phyloP scores from a whole-genome alignment of 352 stramenopile species.

The Globisporangium spinosum region DNA sequence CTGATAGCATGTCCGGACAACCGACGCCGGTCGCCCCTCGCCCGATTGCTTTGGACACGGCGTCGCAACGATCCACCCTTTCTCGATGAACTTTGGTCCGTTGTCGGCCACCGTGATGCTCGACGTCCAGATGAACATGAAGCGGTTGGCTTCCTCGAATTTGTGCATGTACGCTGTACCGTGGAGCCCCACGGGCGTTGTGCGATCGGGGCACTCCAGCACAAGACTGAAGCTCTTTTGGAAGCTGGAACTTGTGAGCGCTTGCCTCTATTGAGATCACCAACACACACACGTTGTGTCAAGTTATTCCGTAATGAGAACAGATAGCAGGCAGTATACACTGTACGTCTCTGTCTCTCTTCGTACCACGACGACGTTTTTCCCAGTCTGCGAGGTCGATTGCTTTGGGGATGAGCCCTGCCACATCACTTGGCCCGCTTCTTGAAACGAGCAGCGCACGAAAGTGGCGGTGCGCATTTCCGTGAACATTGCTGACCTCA shows the following conservation, averaged over 20 bases:
- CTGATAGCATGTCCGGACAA: background rate
- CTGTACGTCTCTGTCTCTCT: too few species aligned
- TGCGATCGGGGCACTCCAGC: background rate
- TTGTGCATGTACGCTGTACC: slow-evolving; percentile 14
- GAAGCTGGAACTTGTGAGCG: slow-evolving; percentile 2
- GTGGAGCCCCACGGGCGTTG: background rate
- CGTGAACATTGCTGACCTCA: background rate
- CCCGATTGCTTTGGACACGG: background rate
- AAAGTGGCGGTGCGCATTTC: background rate
- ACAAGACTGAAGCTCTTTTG: slow-evolving; percentile 12
- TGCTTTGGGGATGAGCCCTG: slow-evolving; percentile 5
- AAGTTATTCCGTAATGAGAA: too few species aligned
- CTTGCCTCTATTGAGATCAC: background rate
- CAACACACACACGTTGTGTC: background rate
- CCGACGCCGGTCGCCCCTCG: background rate
- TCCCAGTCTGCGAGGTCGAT: too few species aligned
- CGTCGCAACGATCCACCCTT: slow-evolving; percentile 5
- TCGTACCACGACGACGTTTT: too few species aligned
- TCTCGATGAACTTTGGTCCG: slow-evolving; percentile 5
- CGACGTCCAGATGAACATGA: slow-evolving; percentile 14
- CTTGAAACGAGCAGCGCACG: slow-evolving; percentile 6
- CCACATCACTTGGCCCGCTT: slow-evolving; percentile 3
- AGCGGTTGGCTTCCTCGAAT: slow-evolving; percentile 13
- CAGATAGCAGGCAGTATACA: too few species aligned
- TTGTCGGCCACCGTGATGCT: background rate